These are phyloP conservation scores for Geranomyces variabilis DNA, from an alignment of 192 early-diverging fungal species.

Conservation along the genomic window DNA sequence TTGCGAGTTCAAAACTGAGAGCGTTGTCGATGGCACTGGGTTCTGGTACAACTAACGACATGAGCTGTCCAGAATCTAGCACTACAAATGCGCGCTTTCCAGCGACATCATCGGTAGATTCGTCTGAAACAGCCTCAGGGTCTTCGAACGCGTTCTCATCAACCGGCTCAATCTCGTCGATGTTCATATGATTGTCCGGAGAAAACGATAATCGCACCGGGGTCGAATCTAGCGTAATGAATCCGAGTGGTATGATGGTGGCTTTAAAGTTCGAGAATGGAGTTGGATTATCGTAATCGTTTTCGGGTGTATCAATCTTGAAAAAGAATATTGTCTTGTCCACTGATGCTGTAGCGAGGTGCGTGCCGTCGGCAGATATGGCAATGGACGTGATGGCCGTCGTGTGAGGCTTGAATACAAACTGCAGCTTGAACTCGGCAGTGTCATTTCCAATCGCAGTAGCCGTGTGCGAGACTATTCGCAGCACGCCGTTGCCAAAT, in stretches of 20 bases:
- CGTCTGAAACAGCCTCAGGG: constrained; percentile 23
- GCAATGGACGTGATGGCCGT: constrained; percentile 45
- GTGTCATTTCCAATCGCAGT: constrained; percentile 5
- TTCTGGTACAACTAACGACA: constrained; percentile 41
- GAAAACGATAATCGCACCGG: constrained; percentile 49
- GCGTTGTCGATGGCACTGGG: constrained; percentile 41
- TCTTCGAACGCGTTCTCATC: constrained; percentile 29
- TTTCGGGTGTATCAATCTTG: constrained; percentile 35
- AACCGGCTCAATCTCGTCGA: constrained; percentile 41
- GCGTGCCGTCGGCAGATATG: constrained; percentile 56
- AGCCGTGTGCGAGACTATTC: constrained; percentile 50
- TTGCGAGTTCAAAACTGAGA: constrained; percentile 46
- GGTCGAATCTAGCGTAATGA: constrained; percentile 43
- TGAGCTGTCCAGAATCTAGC: constrained; percentile 42
- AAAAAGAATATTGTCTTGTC: constrained; percentile 64
- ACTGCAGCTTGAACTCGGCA: constrained; percentile 48
- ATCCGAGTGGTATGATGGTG: constrained; percentile 55
- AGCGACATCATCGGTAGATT: constrained; percentile 10
- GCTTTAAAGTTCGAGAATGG: constrained; percentile 37
- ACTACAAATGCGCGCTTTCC: constrained; percentile 46
- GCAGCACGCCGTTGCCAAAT: constrained; percentile 61
- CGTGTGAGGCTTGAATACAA: constrained; percentile 61
- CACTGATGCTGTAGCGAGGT: constrained; percentile 50
- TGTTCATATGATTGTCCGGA: constrained; percentile 51
- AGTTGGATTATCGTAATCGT: constrained; percentile 10